Percentiles rank a stretch among this genome's conserved stretches.
phyloP scores from a whole-genome alignment of 371 early-diverging fungal genomes.

The Neoconidiobolus thromboides region DNA sequence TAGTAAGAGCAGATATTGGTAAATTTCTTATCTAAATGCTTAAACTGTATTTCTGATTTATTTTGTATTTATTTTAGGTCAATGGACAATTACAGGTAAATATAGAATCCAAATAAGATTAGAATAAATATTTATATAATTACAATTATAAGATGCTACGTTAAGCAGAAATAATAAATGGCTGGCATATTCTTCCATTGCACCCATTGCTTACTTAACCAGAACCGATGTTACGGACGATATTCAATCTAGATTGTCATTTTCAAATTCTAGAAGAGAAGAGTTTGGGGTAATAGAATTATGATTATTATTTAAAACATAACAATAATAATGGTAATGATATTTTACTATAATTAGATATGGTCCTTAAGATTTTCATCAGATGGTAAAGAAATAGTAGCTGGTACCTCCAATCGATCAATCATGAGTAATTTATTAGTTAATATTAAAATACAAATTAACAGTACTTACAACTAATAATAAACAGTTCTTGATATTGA shows the following conservation, averaged over 20 bases:
- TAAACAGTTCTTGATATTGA: slow-evolving; percentile 31
- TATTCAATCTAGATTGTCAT: slow-evolving; percentile 14
- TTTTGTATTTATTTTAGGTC: slow-evolving; percentile 1
- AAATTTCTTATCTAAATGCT: not conserved
- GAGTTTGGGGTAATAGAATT: slow-evolving; percentile 13
- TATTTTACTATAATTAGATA: slow-evolving; percentile 13
- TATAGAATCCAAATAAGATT: not conserved
- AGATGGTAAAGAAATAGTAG: slow-evolving; percentile 33
- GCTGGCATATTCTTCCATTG: slow-evolving; percentile 35
- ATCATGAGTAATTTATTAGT: slow-evolving; percentile 10
- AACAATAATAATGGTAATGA: not conserved
- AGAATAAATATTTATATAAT: too few relatives aligned
- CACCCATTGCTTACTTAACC: slow-evolving; percentile 24
- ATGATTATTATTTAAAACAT: not conserved
- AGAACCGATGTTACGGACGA: slow-evolving; percentile 14
- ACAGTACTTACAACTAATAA: not conserved
- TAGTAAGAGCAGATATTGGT: slow-evolving; percentile 5
- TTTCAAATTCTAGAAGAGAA: slow-evolving; percentile 14
- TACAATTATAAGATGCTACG: slow-evolving; percentile 5
- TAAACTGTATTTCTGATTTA: not conserved
- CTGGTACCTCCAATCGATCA: slow-evolving; percentile 19
- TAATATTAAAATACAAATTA: not conserved
- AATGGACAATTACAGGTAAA: slow-evolving; percentile 11
- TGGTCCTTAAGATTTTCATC: slow-evolving; percentile 43
- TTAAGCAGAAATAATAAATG: slow-evolving; percentile 17